Conservation (phyloP, 805 yeast species). For the Lipomyces starkeyi region DNA sequence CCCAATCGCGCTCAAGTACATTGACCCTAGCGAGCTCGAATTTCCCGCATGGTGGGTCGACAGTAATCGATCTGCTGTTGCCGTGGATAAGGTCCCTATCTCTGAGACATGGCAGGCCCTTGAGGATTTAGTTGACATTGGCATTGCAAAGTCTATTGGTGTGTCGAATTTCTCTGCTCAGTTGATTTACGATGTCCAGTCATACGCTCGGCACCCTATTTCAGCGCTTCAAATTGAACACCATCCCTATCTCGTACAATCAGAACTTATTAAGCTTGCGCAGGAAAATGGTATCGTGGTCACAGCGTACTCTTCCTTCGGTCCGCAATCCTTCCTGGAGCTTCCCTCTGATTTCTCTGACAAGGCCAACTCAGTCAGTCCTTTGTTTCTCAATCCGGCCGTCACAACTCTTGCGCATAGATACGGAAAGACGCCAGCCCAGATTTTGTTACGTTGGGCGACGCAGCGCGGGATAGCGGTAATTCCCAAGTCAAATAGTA, state of each 20-base stretch:
- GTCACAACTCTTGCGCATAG: too few species aligned
- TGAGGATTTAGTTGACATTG: slow-evolving; percentile 63
- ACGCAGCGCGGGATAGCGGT: slow-evolving; percentile 14
- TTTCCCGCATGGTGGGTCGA: slow-evolving; percentile 60
- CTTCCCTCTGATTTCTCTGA: slow-evolving; percentile 59
- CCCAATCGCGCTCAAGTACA: slow-evolving; percentile 80
- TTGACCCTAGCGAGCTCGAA: slow-evolving; percentile 60
- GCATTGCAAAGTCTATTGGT: slow-evolving; percentile 67
- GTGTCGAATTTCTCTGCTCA: slow-evolving; percentile 71
- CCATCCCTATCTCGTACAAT: slow-evolving; percentile 86
- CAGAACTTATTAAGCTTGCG: slow-evolving; percentile 62
- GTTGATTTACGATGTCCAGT: slow-evolving; percentile 63
- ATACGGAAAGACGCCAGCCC: slow-evolving; percentile 63
- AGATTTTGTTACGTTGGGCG: slow-evolving; percentile 72
- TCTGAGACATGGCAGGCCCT: slow-evolving; percentile 64
- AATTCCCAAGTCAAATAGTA: slow-evolving; percentile 57
- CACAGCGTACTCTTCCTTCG: slow-evolving; percentile 82
- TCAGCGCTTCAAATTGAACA: slow-evolving; percentile 86
- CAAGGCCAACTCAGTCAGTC: slow-evolving; percentile 58
- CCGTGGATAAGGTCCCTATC: slow-evolving; percentile 47
- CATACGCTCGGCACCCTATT: slow-evolving; percentile 48
- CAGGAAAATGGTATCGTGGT: slow-evolving; percentile 63
- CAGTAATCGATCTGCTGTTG: too few species aligned
- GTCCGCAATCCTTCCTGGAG: slow-evolving; percentile 80
- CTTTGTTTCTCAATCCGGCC: too few species aligned